These are phyloP conservation scores for Sindora glabra DNA, from an alignment of 306 rosid genomes.

Conservation along the genomic window DNA sequence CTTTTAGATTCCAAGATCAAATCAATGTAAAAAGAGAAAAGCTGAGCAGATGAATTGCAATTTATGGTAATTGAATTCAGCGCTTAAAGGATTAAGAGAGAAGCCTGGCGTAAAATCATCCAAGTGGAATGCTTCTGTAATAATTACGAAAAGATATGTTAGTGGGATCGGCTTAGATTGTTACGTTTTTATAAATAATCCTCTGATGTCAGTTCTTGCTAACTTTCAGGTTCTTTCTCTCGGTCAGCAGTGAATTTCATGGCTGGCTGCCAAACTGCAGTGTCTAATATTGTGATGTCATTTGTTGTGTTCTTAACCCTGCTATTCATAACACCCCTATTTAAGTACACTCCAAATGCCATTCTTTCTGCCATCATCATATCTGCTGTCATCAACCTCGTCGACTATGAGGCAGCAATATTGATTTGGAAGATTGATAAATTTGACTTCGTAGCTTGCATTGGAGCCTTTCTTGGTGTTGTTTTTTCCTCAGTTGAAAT, in stretches of 20 bases:
- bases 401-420: conserved; percentile 77
- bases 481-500: conserved; percentile 67
- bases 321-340: conserved; percentile 79
- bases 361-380: conserved; percentile 86
- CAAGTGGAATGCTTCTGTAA: neutral
- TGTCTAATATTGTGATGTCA: conserved; percentile 89
- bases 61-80: neutral
- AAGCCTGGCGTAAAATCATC: neutral
- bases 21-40: neutral
- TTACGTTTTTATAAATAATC: too few relatives aligned
- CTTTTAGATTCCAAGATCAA: neutral
- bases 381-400: conserved; percentile 74
- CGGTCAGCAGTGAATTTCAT: conserved; percentile 89
- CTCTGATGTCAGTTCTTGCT: conserved; percentile 16
- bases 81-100: neutral
- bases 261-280: conserved; percentile 93
- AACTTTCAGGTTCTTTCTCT: conserved; percentile 81
- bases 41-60: neutral
- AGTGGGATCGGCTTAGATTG: neutral
- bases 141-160: neutral
- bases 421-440: conserved; percentile 91
- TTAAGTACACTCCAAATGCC: conserved; percentile 92
- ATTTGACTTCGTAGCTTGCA: conserved; percentile 82
- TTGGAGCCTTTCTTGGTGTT: conserved; percentile 97
- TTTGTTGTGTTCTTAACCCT: conserved; percentile 68